These are phyloP conservation scores for Pelargonium australe DNA, from an alignment of 441 rosid species.

Conservation along the genomic window DNA sequence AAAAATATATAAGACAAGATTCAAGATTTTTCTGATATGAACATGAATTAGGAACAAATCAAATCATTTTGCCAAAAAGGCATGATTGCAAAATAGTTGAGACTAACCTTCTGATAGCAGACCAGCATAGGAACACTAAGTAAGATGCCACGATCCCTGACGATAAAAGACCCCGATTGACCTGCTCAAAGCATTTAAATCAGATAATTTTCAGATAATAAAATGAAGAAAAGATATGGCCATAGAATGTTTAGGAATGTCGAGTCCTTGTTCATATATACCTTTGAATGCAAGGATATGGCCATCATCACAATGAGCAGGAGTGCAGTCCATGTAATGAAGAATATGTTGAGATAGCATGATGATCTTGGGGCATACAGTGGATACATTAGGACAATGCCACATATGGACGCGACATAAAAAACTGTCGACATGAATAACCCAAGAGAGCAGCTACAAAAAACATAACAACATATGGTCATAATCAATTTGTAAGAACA, in stretches of 20 bases:
- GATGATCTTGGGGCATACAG: constrained; percentile 41
- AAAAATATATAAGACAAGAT: neutral
- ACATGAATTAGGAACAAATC: neutral
- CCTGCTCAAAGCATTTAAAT: constrained; percentile 30
- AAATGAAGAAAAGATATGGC: too few species aligned
- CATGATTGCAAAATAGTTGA: neutral
- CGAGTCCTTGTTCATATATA: constrained; percentile 14
- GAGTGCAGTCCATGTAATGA: constrained; percentile 68
- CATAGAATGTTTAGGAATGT: too few species aligned
- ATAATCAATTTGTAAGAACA: neutral
- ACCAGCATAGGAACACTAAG: constrained; percentile 86
- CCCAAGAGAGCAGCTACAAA: constrained; percentile 58
- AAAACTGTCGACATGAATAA: constrained; percentile 51
- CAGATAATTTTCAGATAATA: too few species aligned
- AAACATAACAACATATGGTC: too few species aligned
- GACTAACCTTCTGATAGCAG: constrained; percentile 79
- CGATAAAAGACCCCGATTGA: constrained; percentile 68
- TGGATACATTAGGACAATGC: constrained; percentile 48
- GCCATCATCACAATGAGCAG: constrained; percentile 63
- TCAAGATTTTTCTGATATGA: neutral
- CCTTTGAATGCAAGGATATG: constrained; percentile 68
- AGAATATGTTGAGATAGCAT: constrained; percentile 71
- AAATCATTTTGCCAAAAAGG: neutral
- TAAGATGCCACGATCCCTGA: constrained; percentile 86
- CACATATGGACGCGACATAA: constrained; percentile 51